Percentiles rank a stretch among this genome's conserved stretches.
These are phyloP conservation scores for Ophiostoma quercus DNA, from an alignment of 2,329 filamentous ascomycete species.

Conservation along the genomic window DNA sequence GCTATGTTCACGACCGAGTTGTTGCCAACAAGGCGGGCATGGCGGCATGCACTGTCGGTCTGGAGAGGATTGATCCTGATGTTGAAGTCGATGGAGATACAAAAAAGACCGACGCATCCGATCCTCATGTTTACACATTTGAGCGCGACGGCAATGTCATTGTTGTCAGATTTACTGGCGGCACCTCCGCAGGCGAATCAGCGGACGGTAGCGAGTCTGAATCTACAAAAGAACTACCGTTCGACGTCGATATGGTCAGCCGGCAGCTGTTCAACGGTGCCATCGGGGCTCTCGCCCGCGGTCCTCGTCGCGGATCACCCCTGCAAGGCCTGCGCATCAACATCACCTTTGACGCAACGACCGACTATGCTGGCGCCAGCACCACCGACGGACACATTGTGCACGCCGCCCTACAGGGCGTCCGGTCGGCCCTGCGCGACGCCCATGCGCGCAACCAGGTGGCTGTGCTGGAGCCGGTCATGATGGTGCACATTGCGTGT, in stretches of 20 bases:
- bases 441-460: conserved; percentile 56
- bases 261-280: conserved; percentile 70
- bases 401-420: conserved; percentile 56
- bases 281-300: conserved; percentile 75
- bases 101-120: not conserved
- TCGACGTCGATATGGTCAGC: conserved; percentile 48
- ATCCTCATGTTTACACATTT: conserved; percentile 31
- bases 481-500: conserved; percentile 81
- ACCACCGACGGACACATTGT: conserved; percentile 63
- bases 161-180: conserved; percentile 49
- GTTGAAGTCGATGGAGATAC: not conserved
- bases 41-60: conserved; percentile 64
- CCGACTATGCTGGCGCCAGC: conserved; percentile 63
- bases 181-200: not conserved
- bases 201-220: conserved; percentile 7
- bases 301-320: conserved; percentile 73
- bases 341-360: conserved; percentile 60
- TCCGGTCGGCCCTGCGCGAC: conserved; percentile 62
- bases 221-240: conserved; percentile 34
- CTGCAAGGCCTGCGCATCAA: conserved; percentile 69
- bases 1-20: conserved; percentile 67
- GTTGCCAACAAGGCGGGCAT: conserved; percentile 75
- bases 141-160: conserved; percentile 63
- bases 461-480: conserved; percentile 83
- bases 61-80: conserved; percentile 53